Conservation (phyloP, 2,329 filamentous ascomycete genomes). For the Diaporthe sp. region DNA sequence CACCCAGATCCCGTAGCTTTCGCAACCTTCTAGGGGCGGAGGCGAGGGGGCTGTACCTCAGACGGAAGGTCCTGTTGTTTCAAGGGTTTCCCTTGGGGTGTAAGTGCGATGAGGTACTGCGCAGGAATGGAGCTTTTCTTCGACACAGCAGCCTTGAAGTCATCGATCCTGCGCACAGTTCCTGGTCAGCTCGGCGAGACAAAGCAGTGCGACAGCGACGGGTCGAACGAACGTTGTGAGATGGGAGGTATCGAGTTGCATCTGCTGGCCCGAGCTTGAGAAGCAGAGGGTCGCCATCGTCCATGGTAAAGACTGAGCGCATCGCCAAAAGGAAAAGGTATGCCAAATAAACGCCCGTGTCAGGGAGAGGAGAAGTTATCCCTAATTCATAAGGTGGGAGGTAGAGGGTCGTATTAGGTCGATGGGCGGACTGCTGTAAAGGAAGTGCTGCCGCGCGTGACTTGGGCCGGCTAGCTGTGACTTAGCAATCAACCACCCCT, state of each 20-base stretch:
- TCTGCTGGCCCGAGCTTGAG: constrained; percentile 83
- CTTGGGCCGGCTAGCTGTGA: constrained; percentile 19
- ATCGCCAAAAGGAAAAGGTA: constrained; percentile 15
- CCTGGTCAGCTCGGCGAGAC: constrained; percentile 42
- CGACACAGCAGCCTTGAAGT: constrained; percentile 85
- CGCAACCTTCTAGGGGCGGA: not conserved
- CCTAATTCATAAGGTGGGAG: constrained; percentile 14
- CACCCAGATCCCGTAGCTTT: not conserved
- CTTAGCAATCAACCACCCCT: constrained; percentile 17
- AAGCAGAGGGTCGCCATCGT: constrained; percentile 35
- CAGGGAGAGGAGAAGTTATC: not conserved
- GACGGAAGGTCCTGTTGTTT: constrained; percentile 83
- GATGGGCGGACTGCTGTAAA: not conserved
- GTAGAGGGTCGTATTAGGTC: constrained; percentile 12
- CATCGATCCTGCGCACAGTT: constrained; percentile 75
- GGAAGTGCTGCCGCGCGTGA: constrained; percentile 24
- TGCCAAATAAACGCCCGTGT: not conserved
- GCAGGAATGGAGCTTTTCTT: constrained; percentile 79
- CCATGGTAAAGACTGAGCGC: constrained; percentile 34
- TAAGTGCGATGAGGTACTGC: constrained; percentile 89
- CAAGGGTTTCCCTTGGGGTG: constrained; percentile 84
- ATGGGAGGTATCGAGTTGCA: constrained; percentile 81
- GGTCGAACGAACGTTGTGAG: constrained; percentile 76
- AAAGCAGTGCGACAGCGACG: constrained; percentile 44
- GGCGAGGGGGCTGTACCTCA: constrained; percentile 70